Conservation (phyloP, 176 grass and related monocot genomes). For the Triticum timopheevii region DNA sequence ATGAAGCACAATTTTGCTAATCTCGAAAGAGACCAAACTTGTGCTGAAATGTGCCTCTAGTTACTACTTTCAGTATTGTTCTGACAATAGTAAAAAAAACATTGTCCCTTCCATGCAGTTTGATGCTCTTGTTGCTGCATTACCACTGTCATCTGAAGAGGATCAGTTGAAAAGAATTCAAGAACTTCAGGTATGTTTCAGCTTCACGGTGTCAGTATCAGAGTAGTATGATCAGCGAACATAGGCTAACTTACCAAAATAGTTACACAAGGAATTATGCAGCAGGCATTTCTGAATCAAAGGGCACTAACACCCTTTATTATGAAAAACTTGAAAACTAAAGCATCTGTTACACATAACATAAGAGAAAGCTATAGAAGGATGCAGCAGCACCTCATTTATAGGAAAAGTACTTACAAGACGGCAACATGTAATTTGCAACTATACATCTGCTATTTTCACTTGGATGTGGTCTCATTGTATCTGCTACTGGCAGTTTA, state of each 20-base stretch:
- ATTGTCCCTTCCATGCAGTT: constrained; percentile 52
- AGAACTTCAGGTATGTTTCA: constrained; percentile 63
- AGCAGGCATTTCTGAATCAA: background rate
- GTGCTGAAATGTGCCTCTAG: background rate
- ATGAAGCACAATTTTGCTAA: background rate
- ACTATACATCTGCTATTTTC: background rate
- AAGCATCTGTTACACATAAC: background rate
- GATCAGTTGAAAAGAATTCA: constrained; percentile 78
- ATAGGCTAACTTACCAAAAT: background rate
- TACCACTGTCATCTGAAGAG: constrained; percentile 84
- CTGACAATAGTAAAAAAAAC: background rate
- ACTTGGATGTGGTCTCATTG: background rate
- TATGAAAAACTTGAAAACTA: background rate
- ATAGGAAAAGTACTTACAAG: background rate
- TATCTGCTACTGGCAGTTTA: background rate
- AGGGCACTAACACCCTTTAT: background rate
- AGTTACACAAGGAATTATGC: background rate
- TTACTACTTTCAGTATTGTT: background rate
- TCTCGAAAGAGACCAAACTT: background rate
- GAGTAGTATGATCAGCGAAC: background rate
- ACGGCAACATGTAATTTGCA: background rate
- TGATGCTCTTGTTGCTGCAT: constrained; percentile 73
- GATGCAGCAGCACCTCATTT: background rate
- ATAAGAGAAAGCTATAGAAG: background rate
- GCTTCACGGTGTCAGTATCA: background rate